Evolutionary conservation across 2,329 filamentous ascomycete genomes (phyloP).

Genomic region (Colletotrichum cereale): DNA sequence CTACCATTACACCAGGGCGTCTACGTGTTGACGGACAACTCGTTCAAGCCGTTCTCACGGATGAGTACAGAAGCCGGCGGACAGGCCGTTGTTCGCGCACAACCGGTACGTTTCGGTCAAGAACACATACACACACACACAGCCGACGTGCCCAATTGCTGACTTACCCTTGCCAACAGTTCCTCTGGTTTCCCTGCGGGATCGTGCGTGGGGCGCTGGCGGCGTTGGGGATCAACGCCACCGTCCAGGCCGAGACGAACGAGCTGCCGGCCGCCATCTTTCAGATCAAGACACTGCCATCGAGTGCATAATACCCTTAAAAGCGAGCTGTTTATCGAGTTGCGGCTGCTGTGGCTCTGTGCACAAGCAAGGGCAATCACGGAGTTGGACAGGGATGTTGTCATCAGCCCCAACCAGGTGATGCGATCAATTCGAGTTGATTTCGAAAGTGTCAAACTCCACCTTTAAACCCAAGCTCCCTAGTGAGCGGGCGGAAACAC

Average conservation of each 20-base stretch:
- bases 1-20: slow-evolving; percentile 72
- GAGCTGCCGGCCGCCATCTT: slow-evolving; percentile 92
- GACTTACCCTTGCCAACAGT: slow-evolving; percentile 62
- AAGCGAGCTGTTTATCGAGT: not conserved
- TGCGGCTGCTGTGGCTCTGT: too few species aligned
- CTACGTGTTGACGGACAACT: slow-evolving; percentile 94
- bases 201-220: slow-evolving; percentile 92
- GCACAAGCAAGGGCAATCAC: not conserved
- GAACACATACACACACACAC: not conserved
- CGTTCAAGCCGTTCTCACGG: slow-evolving; percentile 87
- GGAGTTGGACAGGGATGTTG: not conserved
- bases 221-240: slow-evolving; percentile 91
- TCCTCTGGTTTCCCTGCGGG: slow-evolving; percentile 95
- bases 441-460: slow-evolving; percentile 24
- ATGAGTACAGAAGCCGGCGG: slow-evolving; percentile 88
- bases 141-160: not conserved
- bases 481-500: slow-evolving; percentile 7
- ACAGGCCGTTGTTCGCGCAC: slow-evolving; percentile 79
- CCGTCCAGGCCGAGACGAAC: slow-evolving; percentile 88
- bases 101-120: slow-evolving; percentile 74
- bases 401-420: not conserved
- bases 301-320: slow-evolving; percentile 66
- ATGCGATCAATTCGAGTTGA: slow-evolving; percentile 20
- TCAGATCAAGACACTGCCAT: slow-evolving; percentile 88
- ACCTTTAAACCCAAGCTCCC: slow-evolving; percentile 22